Base-by-base conservation (phyloP, 2,329 filamentous ascomycete genomes). In the Aspergillus vadensis region DNA sequence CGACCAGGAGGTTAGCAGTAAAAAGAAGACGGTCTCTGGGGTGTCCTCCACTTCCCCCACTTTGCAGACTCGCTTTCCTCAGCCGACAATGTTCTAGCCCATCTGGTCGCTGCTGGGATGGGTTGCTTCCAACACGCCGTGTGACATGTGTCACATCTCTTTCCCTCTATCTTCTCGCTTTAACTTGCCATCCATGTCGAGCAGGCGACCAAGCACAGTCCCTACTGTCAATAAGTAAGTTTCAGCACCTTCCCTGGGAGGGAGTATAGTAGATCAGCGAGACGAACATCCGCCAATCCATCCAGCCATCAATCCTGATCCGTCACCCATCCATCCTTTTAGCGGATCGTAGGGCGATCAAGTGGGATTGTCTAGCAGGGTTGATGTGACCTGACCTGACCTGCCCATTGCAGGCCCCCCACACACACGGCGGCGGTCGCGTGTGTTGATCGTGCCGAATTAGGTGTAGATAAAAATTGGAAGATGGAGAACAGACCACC, bases 131-230 rank as follows among this genome's bases (percentile, higher is more conserved):
- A 19, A 19, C 19, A 38, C 23, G 17, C 47, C 21, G 55, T 57
- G 44, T 57, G 55, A 50, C 36, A 50, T 41, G 55, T 51, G 21
- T 38, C 36, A 55, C 39, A 39, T 30, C 50, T 36, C 32, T 14
- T 32, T 27, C 6, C 27, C 10, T 36, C 32, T 36, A 36, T 36
- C 32, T 36, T 36, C 32, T 36, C 32, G 32, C 32, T 36, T 36
- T 14, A 6, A 36, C n/a, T 17, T 43, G 15, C 8, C 51, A 53
- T 53, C 36, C 17, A 53, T 53, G 32, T 53, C 38, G 32, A 12
- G 10, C 19, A 25, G 51, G 10, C 38, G 51, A 41, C 51, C 39
- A 36, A 36, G 32, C 32, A 36, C 27, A 30, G 27, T 30, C 9
- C 27, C 9, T 30, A 30, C 32, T 14, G 32, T 36, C 12, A 36